Percentiles rank a stretch among this genome's conserved stretches.
Conservation (phyloP, 2,329 filamentous ascomycete species). For the Corinectria fuckeliana region DNA sequence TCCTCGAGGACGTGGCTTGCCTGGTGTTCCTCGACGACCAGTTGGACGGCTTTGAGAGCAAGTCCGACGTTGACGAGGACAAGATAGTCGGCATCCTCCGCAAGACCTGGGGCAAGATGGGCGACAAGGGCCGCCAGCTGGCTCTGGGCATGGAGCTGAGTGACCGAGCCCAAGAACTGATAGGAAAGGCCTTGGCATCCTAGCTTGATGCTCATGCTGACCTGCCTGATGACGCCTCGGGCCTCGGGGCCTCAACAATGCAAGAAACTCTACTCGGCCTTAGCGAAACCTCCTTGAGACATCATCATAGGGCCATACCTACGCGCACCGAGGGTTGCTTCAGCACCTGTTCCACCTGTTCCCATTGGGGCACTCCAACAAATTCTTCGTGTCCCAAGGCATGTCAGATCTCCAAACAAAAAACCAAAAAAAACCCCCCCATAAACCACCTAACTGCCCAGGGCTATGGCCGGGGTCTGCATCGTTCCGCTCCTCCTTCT, state of each 20-base stretch:
- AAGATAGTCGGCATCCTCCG: slow-evolving; percentile 75
- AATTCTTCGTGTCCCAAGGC: background rate
- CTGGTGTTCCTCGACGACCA: slow-evolving; percentile 88
- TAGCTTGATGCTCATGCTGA: slow-evolving; percentile 3
- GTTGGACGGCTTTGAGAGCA: slow-evolving; percentile 78
- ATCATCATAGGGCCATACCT: background rate
- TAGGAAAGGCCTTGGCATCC: slow-evolving; percentile 64
- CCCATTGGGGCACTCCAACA: background rate
- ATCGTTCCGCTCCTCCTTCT: too few relatives aligned
- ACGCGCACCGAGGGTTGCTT: background rate
- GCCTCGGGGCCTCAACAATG: background rate
- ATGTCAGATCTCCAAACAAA: background rate
- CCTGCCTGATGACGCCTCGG: too few relatives aligned
- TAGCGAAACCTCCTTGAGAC: background rate
- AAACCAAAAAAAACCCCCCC: too few relatives aligned
- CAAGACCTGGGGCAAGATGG: slow-evolving; percentile 83
- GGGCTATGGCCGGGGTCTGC: background rate
- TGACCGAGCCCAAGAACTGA: slow-evolving; percentile 65
- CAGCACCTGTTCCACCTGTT: background rate
- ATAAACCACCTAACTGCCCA: background rate
- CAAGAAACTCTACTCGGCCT: background rate
- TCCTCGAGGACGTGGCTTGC: slow-evolving; percentile 85
- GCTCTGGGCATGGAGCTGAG: slow-evolving; percentile 72
- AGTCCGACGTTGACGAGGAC: slow-evolving; percentile 71
- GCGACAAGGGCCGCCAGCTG: slow-evolving; percentile 64